Base-by-base conservation (phyloP, 768 basidiomycete genomes). In the Arthromyces matolae region DNA sequence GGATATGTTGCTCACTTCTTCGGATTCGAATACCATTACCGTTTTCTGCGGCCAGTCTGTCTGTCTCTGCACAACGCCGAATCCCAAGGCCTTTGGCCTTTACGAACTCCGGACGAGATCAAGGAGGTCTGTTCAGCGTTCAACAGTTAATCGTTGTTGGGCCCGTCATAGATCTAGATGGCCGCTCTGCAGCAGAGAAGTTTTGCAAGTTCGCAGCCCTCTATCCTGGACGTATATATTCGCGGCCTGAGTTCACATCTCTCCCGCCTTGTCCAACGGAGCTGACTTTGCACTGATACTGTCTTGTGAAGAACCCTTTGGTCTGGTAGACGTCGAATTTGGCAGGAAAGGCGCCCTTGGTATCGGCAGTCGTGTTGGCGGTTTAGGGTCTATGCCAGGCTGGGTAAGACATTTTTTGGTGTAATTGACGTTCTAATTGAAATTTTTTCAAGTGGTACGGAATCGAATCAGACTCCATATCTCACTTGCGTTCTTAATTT, bases 91-190 rank as follows among this genome's bases (percentile, higher is more conserved):
- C 78, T 94, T 20, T 95, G 93, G 93, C 89, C 93, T 5, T 78
- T 96, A 19, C 86, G 93, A 37, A 96, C 93, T 28, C 95, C 95
- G 72, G 93, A 94, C 62, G 93, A 96, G 66, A 93, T 94, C 92
- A 94, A 92, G 72, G 93, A 96, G 66, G 93, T 96, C 38, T 96
- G 93, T 64, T 94, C 93, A 3, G 93, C 93, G 3, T 96, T 96
- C 79, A 95, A 95, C 93, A 96, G 62, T 64, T 96, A 27, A 84
- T 96, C 57, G 77, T 82, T 55, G 90, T 96, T 50, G 93, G 93
- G 7, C 93, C 93, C 23, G 93, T 96, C 59, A 95, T 96, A 53
- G 93, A 96, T 68, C 69, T 96, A 40, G 95, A 93, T 58, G 93
- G 93, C 53, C 85, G 93, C 36, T 95, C 95, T 57, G 93, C 93